A percentile compares a stretch with the other conserved stretches of the same genome.
These are phyloP conservation scores for Volvariella volvacea DNA, from an alignment of 1,284 basidiomycete genomes.

Conservation along the genomic window DNA sequence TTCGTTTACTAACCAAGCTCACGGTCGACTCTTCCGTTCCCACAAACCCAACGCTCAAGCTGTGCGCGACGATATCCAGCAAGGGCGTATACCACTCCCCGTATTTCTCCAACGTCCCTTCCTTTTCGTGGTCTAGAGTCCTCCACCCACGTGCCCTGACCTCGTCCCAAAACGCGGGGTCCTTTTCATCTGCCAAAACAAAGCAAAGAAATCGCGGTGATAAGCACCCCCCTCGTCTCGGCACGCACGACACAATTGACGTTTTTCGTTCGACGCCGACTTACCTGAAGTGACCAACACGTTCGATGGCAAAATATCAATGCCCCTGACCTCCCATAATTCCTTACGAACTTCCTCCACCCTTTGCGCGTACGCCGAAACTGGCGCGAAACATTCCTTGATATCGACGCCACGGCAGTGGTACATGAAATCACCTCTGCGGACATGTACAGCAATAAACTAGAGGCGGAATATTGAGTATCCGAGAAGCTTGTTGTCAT, in stretches of 20 bases:
- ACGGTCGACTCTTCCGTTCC: conserved; percentile 39
- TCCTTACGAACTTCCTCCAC: conserved; percentile 32
- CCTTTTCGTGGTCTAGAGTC: conserved; percentile 28
- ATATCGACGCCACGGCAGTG: conserved; percentile 21
- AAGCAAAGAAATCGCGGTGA: too few species aligned
- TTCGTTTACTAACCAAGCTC: conserved; percentile 28
- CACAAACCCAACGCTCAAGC: conserved; percentile 34
- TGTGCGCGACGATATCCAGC: conserved; percentile 36
- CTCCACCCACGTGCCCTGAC: conserved; percentile 31
- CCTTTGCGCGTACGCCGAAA: conserved; percentile 29
- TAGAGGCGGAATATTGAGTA: conserved; percentile 10
- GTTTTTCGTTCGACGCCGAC: conserved; percentile 5
- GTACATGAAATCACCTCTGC: conserved; percentile 36
- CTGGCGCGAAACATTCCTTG: conserved; percentile 33
- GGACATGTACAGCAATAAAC: conserved; percentile 42
- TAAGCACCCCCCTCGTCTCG: too few species aligned
- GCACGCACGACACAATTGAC: not conserved
- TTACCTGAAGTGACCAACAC: conserved; percentile 29
- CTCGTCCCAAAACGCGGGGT: conserved; percentile 32
- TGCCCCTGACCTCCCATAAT: conserved; percentile 18
- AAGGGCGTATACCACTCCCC: conserved; percentile 32
- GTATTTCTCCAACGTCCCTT: conserved; percentile 21
- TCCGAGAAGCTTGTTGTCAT: not conserved
- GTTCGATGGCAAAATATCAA: conserved; percentile 15
- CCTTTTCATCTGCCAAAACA: conserved; percentile 30